Evolutionary conservation across 75 land plant genomes (phyloP).

Genomic region (Selaginella tamariscina): DNA sequence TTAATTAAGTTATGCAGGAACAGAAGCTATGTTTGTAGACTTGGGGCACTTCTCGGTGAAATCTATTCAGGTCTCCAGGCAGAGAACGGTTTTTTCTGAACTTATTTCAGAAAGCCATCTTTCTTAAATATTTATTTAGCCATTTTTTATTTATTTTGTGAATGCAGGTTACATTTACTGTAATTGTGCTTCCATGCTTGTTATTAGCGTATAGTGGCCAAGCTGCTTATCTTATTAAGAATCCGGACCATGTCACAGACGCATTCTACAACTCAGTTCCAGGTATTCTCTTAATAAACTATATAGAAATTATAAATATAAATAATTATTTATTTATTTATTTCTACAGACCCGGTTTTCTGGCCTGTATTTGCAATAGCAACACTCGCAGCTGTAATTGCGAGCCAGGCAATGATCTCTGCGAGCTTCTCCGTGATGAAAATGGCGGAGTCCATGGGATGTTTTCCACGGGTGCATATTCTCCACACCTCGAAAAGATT

Average conservation of each 20-base stretch:
- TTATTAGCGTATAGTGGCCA: constrained; percentile 5
- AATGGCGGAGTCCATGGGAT: constrained; percentile 23
- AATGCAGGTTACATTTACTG: constrained; percentile 14
- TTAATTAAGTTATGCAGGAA: constrained; percentile 37
- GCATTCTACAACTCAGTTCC: constrained; percentile 88
- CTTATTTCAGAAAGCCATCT: neutral
- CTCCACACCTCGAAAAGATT: constrained; percentile 23
- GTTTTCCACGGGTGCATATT: constrained; percentile 27
- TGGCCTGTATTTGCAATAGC: constrained; percentile 28
- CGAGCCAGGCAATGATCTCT: constrained; percentile 26
- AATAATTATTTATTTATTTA: neutral
- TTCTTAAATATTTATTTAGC: neutral
- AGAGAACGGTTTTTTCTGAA: constrained; percentile 1
- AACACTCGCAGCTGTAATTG: constrained; percentile 21
- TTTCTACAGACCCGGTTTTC: neutral
- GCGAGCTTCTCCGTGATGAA: constrained; percentile 26
- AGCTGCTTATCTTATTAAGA: neutral
- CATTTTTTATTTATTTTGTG: neutral
- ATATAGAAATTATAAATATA: too few relatives aligned
- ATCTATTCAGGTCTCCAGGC: constrained; percentile 66
- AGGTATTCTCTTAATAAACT: constrained; percentile 23
- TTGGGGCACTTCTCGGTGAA: constrained; percentile 85
- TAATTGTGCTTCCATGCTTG: neutral
- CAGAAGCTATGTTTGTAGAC: constrained; percentile 99
- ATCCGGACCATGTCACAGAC: constrained; percentile 21